A percentile compares a stretch with the other conserved stretches of the same genome.
Conservation (phyloP, 306 rosid species). For the Begonia masoniana region DNA sequence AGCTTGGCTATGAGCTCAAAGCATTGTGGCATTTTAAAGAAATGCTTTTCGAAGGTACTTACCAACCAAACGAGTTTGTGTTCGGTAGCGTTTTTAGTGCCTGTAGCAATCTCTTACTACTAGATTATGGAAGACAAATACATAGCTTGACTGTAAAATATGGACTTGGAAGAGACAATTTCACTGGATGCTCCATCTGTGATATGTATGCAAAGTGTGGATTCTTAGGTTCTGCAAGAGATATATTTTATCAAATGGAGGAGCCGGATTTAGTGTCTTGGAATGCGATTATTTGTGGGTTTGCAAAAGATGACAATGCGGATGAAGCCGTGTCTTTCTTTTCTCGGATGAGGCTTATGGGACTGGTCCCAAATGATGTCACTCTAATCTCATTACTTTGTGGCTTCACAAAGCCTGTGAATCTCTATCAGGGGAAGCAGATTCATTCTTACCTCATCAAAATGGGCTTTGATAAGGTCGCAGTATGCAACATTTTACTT, state of each 20-base stretch:
- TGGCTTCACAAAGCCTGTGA: constrained; percentile 37
- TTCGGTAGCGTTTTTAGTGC: constrained; percentile 63
- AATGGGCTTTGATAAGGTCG: constrained; percentile 28
- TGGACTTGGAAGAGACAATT: constrained; percentile 44
- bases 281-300: constrained; percentile 66
- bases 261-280: constrained; percentile 61
- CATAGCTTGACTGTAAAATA: constrained; percentile 54
- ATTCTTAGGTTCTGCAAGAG: constrained; percentile 32
- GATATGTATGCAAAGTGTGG: constrained; percentile 74
- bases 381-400: constrained; percentile 48
- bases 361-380: constrained; percentile 39
- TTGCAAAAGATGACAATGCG: constrained; percentile 28
- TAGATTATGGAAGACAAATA: constrained; percentile 56
- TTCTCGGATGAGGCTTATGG: constrained; percentile 30
- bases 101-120: constrained; percentile 41
- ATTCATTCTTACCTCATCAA: constrained; percentile 45
- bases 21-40: constrained; percentile 49
- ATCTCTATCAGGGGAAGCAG: constrained; percentile 50
- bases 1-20: constrained; percentile 48
- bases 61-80: constrained; percentile 56
- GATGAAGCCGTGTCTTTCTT: constrained; percentile 41
- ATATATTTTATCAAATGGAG: constrained; percentile 38
- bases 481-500: constrained; percentile 45
- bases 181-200: constrained; percentile 69
- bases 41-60: constrained; percentile 36